Evolutionary conservation across 768 basidiomycete species (phyloP).

Genomic region (Serendipita vermifera): DNA sequence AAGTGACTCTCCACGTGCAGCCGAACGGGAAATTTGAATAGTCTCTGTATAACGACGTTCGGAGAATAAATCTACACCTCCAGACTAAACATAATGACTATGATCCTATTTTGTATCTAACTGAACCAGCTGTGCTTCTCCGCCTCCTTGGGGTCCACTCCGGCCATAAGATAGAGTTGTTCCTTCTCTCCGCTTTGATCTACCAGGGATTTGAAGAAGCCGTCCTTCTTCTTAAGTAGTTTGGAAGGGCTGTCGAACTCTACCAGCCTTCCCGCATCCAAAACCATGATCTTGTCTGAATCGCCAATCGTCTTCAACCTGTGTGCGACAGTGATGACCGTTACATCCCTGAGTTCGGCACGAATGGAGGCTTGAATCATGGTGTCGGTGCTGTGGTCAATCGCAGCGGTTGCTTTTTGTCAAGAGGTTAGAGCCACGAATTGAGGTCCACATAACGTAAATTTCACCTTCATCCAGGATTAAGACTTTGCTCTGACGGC

Average conservation of each 20-base stretch:
- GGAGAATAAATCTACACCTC: too few species aligned
- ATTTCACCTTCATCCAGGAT: conserved; percentile 43
- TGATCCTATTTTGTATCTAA: too few species aligned
- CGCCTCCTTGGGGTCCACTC: background rate
- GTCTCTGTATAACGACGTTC: too few species aligned
- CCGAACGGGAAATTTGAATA: too few species aligned
- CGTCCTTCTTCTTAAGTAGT: conserved; percentile 40
- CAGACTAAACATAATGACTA: too few species aligned
- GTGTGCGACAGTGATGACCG: conserved; percentile 48
- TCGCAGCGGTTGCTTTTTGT: conserved; percentile 32
- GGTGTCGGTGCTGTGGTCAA: conserved; percentile 45
- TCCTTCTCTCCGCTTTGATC: conserved; percentile 45
- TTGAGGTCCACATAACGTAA: background rate
- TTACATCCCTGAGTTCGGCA: conserved; percentile 32
- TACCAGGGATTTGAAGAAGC: conserved; percentile 40
- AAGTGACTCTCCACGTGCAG: too few species aligned
- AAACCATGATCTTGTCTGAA: conserved; percentile 42
- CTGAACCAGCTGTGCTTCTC: background rate
- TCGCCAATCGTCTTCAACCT: conserved; percentile 47
- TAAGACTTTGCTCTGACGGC: conserved; percentile 42
- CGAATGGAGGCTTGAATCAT: conserved; percentile 46
- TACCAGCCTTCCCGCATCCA: conserved; percentile 43
- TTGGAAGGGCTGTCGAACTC: conserved; percentile 43
- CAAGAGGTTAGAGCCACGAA: background rate
- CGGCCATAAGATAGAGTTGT: conserved; percentile 32